Evolutionary conservation across 345 rosid genomes (phyloP).

Genomic region (Viola odorata): DNA sequence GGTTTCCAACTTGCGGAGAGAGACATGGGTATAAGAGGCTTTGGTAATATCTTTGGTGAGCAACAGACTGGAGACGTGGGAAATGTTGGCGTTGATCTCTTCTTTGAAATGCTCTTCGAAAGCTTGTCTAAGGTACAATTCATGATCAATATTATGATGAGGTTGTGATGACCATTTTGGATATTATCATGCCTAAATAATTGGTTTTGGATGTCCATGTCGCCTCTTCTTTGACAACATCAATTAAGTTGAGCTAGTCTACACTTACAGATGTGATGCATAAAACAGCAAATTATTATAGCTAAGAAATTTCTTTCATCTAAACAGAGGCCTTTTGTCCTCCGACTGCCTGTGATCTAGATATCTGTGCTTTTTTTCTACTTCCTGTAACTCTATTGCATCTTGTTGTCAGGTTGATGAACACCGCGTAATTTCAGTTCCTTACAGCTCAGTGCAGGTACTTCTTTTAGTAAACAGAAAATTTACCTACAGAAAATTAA

Average conservation of each 20-base stretch:
- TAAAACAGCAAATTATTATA: neutral
- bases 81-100: slow-evolving; percentile 88
- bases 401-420: slow-evolving; percentile 70
- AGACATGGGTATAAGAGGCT: slow-evolving; percentile 98
- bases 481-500: neutral
- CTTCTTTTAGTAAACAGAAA: neutral
- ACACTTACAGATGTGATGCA: neutral
- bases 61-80: slow-evolving; percentile 99
- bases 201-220: neutral
- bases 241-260: neutral
- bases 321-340: neutral
- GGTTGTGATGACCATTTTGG: neutral
- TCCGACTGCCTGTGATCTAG: slow-evolving; percentile 1
- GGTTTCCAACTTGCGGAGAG: slow-evolving; percentile 97
- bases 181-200: neutral
- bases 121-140: slow-evolving; percentile 76
- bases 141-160: neutral
- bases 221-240: no score
- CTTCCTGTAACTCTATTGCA: slow-evolving; percentile 14
- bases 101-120: slow-evolving; percentile 97
- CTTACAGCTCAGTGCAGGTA: slow-evolving; percentile 83
- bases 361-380: slow-evolving; percentile 16
- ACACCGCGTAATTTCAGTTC: slow-evolving; percentile 60
- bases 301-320: neutral
- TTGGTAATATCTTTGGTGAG: slow-evolving; percentile 95